Base-by-base conservation (phyloP, 495 filamentous ascomycete genomes). In the Aspergillus diversus region DNA sequence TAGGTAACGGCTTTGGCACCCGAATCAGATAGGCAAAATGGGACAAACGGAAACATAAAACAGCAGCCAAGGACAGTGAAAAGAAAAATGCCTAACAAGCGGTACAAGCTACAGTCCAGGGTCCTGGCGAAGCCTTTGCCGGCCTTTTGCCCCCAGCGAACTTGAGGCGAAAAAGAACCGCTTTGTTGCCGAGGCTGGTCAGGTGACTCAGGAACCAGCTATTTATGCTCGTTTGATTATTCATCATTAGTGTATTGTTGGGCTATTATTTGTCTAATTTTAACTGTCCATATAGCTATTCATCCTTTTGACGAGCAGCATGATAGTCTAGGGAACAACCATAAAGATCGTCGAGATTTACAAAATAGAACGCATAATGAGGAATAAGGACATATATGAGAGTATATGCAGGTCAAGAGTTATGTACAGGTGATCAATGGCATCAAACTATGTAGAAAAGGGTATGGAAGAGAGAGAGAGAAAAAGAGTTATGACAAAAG, bases 121-220 rank as follows among this genome's bases (percentile, higher is more conserved):
- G 21, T 27, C 21, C 21, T 27, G 21, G 21, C 21, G 21, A 27
- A 27, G 21, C 21, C 21, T 27, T 27, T 27, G 21, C 21, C 21
- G 21, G 2, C 21, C 21, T 27, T 27, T 27, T 27, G 21, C 21
- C 21, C 21, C 21, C 21, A 34, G 12, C 11, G 9, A 51, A 52
- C 21, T 1, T 42, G 42, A 59, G 63, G 61, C 66, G 61, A 73
- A 69, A 71, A 68, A 65, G 59, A 60, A 55, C 55, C 65, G 56
- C 63, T 62, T 54, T 42, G 49, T 59, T 63, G 39, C 64, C 62
- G 64, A 71, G 21, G 42, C 27, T 13, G 33, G 58, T 75, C 75
- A 77, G 57, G 71, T 77, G 75, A 73, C 46, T 52, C 56, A 52
- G 59, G 1, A 57, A 6, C 31, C 67, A 61, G 61, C 61, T 27